Evolutionary conservation across 1,284 basidiomycete species (phyloP).

Genomic region (Sanguinoderma infundibulare): DNA sequence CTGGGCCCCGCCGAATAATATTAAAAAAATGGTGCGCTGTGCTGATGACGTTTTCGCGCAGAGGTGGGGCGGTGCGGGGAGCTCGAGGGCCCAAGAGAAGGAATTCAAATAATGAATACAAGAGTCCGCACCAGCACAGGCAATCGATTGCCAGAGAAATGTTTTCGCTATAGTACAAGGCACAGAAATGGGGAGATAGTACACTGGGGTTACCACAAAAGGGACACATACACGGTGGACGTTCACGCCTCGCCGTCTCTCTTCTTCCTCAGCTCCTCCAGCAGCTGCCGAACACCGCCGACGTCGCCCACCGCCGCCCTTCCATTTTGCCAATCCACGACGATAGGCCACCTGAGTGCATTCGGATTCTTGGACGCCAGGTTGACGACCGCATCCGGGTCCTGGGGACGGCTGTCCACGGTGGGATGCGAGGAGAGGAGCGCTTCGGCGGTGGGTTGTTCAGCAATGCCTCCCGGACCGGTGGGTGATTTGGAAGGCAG

Average conservation of each 20-base stretch:
- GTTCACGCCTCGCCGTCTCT: constrained; percentile 57
- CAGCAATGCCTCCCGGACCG: constrained; percentile 26
- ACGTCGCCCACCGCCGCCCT: constrained; percentile 65
- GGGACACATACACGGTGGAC: background rate
- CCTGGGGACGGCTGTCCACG: constrained; percentile 46
- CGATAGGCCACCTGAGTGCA: constrained; percentile 69
- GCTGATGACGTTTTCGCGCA: too few species aligned
- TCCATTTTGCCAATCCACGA: constrained; percentile 79
- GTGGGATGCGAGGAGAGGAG: constrained; percentile 63
- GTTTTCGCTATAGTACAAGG: background rate
- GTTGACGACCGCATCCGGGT: constrained; percentile 48
- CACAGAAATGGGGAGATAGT: background rate
- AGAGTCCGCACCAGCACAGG: too few species aligned
- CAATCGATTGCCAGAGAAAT: background rate
- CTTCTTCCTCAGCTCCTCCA: constrained; percentile 64
- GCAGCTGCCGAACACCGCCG: constrained; percentile 65
- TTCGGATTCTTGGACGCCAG: constrained; percentile 58
- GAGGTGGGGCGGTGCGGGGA: too few species aligned
- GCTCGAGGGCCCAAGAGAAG: too few species aligned
- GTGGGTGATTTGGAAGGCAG: constrained; percentile 40
- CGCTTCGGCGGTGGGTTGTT: constrained; percentile 37
- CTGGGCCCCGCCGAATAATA: too few species aligned
- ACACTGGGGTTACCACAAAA: background rate
- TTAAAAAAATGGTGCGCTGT: too few species aligned
- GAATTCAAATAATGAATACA: too few species aligned